Percentiles rank a stretch among this genome's conserved stretches.
phyloP scores from a whole-genome alignment of 345 rosid genomes.

The Diplotaxis tenuifolia region DNA sequence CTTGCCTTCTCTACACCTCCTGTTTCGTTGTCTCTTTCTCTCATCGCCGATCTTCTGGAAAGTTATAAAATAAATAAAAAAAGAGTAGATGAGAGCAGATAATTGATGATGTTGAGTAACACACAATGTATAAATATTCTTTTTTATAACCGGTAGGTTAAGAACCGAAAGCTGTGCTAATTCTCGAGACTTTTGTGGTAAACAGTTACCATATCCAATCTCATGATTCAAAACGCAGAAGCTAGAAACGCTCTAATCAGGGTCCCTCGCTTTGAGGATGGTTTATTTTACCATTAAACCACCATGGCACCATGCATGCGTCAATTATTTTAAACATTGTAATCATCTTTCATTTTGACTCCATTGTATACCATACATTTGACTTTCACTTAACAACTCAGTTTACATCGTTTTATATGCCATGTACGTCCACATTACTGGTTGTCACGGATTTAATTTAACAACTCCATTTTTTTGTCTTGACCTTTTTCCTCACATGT shows the following conservation, averaged over 20 bases:
- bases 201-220: background rate
- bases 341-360: background rate
- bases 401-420: background rate
- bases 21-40: constrained; percentile 2
- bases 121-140: background rate
- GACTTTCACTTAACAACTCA: background rate
- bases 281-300: background rate
- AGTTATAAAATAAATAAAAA: background rate
- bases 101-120: background rate
- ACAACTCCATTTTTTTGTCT: background rate
- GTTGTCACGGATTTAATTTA: background rate
- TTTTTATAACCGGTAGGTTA: background rate
- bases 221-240: background rate
- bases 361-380: background rate
- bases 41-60: background rate
- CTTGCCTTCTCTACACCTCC: background rate
- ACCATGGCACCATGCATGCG: background rate
- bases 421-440: background rate
- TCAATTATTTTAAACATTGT: background rate
- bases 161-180: background rate
- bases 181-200: background rate
- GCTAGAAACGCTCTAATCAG: background rate
- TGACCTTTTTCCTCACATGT: background rate
- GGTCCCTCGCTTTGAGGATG: background rate
- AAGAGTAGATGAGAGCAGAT: background rate